These are phyloP conservation scores for Lachnellula subtilissima DNA, from an alignment of 2,329 filamentous ascomycete species.

Conservation along the genomic window DNA sequence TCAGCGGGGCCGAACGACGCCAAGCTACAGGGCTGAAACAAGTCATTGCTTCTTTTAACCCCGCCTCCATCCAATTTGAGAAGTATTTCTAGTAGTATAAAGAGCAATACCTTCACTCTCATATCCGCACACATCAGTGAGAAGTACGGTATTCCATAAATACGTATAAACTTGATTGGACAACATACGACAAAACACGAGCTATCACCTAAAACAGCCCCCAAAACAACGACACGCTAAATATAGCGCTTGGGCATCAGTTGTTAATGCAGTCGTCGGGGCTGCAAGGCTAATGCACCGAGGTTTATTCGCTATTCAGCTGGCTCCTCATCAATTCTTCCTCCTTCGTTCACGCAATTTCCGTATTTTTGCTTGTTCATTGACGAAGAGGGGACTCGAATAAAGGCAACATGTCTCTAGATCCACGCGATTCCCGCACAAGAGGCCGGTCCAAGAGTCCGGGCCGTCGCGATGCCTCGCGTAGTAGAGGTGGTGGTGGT, in stretches of 20 bases:
- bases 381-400: not conserved
- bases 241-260: no score
- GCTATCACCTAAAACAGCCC: no score
- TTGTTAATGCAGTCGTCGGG: no score
- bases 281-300: no score
- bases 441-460: constrained; percentile 28
- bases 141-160: no score
- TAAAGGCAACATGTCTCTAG: constrained; percentile 27
- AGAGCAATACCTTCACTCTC: no score
- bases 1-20: not conserved
- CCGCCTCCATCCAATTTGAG: not conserved
- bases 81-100: no score
- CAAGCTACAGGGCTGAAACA: constrained; percentile 18
- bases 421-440: constrained; percentile 26
- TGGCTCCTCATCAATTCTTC: not conserved
- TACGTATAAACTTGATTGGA: no score
- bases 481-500: not conserved
- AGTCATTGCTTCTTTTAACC: constrained; percentile 4
- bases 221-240: no score
- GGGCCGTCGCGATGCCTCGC: constrained; percentile 18
- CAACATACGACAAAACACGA: no score
- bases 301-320: not conserved
- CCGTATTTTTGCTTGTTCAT: not conserved
- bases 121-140: no score
- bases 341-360: not conserved